These are phyloP conservation scores for Pythium dissimile DNA, from an alignment of 352 stramenopile genomes.

Conservation along the genomic window DNA sequence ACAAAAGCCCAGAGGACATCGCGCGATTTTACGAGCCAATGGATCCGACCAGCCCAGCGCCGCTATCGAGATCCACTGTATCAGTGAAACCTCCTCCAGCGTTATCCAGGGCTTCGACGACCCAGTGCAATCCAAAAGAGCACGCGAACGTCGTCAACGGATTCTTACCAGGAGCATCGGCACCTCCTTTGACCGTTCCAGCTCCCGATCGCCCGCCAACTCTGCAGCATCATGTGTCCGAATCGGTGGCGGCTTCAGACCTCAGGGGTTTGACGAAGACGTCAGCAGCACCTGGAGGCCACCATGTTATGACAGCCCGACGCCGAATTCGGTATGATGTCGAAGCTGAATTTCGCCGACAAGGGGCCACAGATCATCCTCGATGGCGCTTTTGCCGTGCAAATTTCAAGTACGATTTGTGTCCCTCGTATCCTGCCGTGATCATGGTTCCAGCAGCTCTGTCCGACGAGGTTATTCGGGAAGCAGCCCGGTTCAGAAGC, in stretches of 20 bases:
- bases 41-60: neutral
- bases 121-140: constrained; percentile 25
- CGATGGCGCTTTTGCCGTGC: constrained; percentile 57
- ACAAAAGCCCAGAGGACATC: constrained; percentile 52
- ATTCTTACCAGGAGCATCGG: neutral
- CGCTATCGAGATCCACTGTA: constrained; percentile 2
- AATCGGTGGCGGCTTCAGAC: constrained; percentile 18
- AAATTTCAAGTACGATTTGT: constrained; percentile 73
- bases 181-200: neutral
- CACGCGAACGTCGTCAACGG: constrained; percentile 11
- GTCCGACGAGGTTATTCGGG: constrained; percentile 62
- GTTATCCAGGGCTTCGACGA: constrained; percentile 27
- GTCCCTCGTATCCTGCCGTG: constrained; percentile 65
- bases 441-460: constrained; percentile 65
- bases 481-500: constrained; percentile 67
- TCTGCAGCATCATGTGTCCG: constrained; percentile 47
- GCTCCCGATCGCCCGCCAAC: constrained; percentile 8
- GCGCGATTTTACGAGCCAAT: constrained; percentile 57
- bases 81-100: constrained; percentile 13
- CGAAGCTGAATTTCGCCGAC: constrained; percentile 51
- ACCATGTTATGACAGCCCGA: constrained; percentile 26
- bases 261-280: constrained; percentile 3
- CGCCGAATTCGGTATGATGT: constrained; percentile 75
- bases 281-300: constrained; percentile 4
- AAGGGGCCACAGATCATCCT: constrained; percentile 61